Evolutionary conservation across 2,329 filamentous ascomycete species (phyloP), one percentile per base, ranked within the genome.

Genomic region (Diaporthe eres): DNA sequence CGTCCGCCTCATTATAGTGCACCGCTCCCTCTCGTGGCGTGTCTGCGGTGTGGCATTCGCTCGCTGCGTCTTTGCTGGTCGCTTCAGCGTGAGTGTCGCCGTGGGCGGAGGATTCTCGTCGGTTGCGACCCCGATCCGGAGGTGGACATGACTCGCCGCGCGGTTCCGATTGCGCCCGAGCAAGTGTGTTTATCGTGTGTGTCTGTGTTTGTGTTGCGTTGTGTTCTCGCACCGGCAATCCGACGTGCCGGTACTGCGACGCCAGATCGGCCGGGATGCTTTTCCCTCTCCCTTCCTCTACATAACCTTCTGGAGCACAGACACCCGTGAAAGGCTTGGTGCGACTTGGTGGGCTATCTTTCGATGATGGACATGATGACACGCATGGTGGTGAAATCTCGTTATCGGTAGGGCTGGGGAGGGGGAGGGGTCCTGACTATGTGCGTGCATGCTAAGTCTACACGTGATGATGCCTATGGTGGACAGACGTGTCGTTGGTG

Each of bases 191-290:
- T 68, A 8, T 68, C 34, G 31, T 39, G 37, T 39, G 8, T n/a
- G 47, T 67, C n/a, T 49, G 63, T 67, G 44, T 67, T 68, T n/a
- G 34, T 17, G 63, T 67, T 67, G 63, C 63, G 28, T n/a, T 67
- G 28, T 15, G 19, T 25, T 37, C 22, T 39, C n/a, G 19, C 28
- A 53, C 65, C 65, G 65, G 65, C 65, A 68, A 68, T 53, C 65
- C 65, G 65, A 68, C 47, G 25, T 68, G 65, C 65, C 65, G 65
- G 65, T 53, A 53, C 47, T 53, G 47, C 65, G 47, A 68, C 65
- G 49, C 65, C 65, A 39, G 65, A 28, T 13, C 28, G 65, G 34
- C 34, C n/a, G 9, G 47, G n/a, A 19, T 39, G 31, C 13, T 22
- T 68, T 39, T 44, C 28, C 17, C 19, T 15, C 15, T 53, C 15